Percentiles rank a stretch among this genome's conserved stretches.
phyloP scores from a whole-genome alignment of 176 grass and related monocot species.

The Zea mays region DNA sequence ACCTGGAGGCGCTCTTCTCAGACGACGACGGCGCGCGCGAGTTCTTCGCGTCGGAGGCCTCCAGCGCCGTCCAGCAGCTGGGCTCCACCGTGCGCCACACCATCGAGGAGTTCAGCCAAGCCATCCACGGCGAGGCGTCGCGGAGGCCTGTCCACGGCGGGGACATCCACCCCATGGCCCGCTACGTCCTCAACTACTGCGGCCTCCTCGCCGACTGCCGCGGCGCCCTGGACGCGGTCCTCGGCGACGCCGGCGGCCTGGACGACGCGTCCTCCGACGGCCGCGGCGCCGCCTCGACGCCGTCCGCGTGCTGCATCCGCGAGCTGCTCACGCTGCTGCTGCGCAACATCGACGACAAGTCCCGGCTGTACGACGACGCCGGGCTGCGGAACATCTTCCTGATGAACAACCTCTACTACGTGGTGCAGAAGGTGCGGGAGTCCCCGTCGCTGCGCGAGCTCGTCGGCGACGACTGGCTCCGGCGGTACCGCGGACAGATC shows the following conservation, averaged over 20 bases:
- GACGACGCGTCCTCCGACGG: neutral
- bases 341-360: conserved; percentile 72
- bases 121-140: conserved; percentile 59
- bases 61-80: conserved; percentile 43
- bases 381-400: conserved; percentile 84
- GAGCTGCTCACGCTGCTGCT: conserved; percentile 62
- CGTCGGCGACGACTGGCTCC: conserved; percentile 85
- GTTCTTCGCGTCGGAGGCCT: conserved; percentile 51
- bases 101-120: conserved; percentile 60
- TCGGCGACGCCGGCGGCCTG: conserved; percentile 25
- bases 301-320: conserved; percentile 56
- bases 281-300: conserved; percentile 33
- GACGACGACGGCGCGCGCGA: conserved; percentile 42
- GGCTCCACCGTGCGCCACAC: conserved; percentile 54
- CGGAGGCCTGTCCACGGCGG: conserved; percentile 52
- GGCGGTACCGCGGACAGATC: conserved; percentile 65
- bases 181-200: conserved; percentile 90
- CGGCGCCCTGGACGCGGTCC: conserved; percentile 54
- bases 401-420: conserved; percentile 96
- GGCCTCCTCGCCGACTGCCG: conserved; percentile 69
- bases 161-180: conserved; percentile 83
- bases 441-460: conserved; percentile 52
- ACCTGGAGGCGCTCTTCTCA: conserved; percentile 54
- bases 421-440: conserved; percentile 82
- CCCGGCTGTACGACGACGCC: conserved; percentile 72